Base-by-base conservation (phyloP, 2,329 filamentous ascomycete genomes). In the Penicillium psychrosexuale region DNA sequence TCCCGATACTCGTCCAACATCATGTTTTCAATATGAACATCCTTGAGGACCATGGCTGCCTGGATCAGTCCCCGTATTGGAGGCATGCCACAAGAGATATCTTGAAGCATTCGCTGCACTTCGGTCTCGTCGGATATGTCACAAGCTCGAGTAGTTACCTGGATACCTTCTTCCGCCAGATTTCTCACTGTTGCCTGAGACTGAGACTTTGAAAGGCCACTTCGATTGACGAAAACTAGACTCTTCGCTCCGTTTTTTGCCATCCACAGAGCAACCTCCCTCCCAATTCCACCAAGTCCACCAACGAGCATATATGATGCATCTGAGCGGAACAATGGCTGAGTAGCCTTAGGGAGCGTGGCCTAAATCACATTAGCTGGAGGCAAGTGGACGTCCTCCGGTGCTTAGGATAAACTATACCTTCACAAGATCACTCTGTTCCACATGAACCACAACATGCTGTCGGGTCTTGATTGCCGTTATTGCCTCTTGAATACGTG, bases 161-260 rank as follows among this genome's bases (percentile, higher is more conserved):
- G 55, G 3, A 62, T 51, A 7, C 63, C 66, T 15, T 56, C 51
- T 13, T 61, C 24, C 46, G 50, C 28, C 17, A 71, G 47, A 4
- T 55, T 55, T 62, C 55, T 44, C 52, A 59, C 2, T 38, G 48
- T 13, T 55, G 51, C 8, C 65, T 63, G 8, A 61, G 66, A 9
- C 64, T 63, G 22, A 0, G 22, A 22, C 1, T 34, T 56, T 6
- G 58, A 55, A 5, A 49, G 19, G 8, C 64, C 66, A 38, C 73
- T 78, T 42, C 84, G 75, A 11, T 79, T 83, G 1, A 85, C 56
- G 44, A 85, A 80, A 7, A 79, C 76, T 3, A 87, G 51, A 51
- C 79, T 69, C 28, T 70, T 75, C 0, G 78, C 83, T 2, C 84
- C 84, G 4, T 77, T 75, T 8, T 68, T 63, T 15, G 72, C 70